These are phyloP conservation scores for Yamadazyma akitaensis DNA, from an alignment of 805 yeast genomes.

Conservation along the genomic window DNA sequence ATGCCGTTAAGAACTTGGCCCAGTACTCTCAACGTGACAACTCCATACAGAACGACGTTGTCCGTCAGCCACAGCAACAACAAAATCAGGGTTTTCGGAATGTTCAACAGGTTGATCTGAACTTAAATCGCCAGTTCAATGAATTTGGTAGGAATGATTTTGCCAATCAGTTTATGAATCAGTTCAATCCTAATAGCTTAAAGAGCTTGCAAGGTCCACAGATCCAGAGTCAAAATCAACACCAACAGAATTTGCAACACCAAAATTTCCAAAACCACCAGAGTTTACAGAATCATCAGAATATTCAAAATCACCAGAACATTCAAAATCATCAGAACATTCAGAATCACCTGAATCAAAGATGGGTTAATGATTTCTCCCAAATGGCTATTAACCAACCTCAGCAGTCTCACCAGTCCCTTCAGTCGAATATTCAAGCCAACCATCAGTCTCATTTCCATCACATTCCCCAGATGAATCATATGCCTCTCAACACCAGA, in stretches of 20 bases:
- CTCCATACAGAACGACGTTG: slow-evolving; percentile 34
- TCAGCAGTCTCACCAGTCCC: slow-evolving; percentile 1
- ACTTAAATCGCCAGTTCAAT: slow-evolving; percentile 38
- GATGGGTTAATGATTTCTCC: slow-evolving; percentile 32
- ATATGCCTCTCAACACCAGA: slow-evolving; percentile 17
- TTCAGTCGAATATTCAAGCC: neutral
- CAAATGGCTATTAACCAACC: slow-evolving; percentile 18
- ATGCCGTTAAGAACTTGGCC: slow-evolving; percentile 40
- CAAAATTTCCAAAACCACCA: neutral
- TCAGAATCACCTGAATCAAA: slow-evolving; percentile 7
- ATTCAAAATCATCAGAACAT: slow-evolving; percentile 1
- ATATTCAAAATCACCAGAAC: slow-evolving; percentile 1
- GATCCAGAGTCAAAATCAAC: neutral
- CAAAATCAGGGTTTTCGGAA: slow-evolving; percentile 4
- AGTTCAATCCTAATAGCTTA: slow-evolving; percentile 9
- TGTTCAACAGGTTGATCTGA: slow-evolving; percentile 26
- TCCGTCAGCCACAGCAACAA: neutral
- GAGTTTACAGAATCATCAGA: slow-evolving; percentile 2
- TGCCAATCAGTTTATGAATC: slow-evolving; percentile 14
- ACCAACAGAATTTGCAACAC: neutral
- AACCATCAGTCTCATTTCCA: neutral
- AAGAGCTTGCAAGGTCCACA: slow-evolving; percentile 1
- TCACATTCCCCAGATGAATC: slow-evolving; percentile 7
- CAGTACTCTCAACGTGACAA: slow-evolving; percentile 41
- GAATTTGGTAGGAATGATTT: slow-evolving; percentile 23